phyloP scores from a whole-genome alignment of 768 basidiomycete genomes.

The Boletellus sp. region DNA sequence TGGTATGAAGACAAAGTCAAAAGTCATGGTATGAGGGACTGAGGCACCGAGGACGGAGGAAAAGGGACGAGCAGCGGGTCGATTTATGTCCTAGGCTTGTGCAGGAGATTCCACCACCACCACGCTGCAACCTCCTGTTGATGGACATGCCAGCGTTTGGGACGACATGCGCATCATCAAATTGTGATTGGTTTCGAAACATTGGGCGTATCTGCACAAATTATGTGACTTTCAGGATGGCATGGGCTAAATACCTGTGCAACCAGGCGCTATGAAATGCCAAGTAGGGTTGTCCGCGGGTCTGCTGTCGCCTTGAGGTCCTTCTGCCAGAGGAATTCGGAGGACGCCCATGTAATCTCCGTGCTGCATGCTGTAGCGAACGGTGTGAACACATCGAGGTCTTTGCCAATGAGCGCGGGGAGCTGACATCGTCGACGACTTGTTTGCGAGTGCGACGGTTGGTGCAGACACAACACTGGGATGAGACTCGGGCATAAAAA shows the following conservation, averaged over 20 bases:
- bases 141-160: not conserved
- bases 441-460: too few relatives aligned
- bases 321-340: not conserved
- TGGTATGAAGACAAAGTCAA: slow-evolving; percentile 1
- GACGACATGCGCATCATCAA: not conserved
- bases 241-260: not conserved
- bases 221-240: slow-evolving; percentile 1
- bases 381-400: not conserved
- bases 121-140: slow-evolving; percentile 6
- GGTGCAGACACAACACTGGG: too few relatives aligned
- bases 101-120: not conserved
- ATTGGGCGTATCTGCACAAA: slow-evolving; percentile 4
- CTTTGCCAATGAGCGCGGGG: not conserved
- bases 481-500: too few relatives aligned
- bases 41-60: not conserved
- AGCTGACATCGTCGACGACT: too few relatives aligned
- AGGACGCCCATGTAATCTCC: not conserved
- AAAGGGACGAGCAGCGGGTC: too few relatives aligned
- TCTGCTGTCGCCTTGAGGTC: slow-evolving; percentile 4
- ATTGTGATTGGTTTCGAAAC: not conserved
- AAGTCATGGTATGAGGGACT: not conserved
- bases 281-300: not conserved
- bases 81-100: not conserved
- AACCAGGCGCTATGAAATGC: not conserved
- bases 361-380: not conserved